These are phyloP conservation scores for Sarocladium strictum DNA, from an alignment of 2,329 filamentous ascomycete genomes.

Conservation along the genomic window DNA sequence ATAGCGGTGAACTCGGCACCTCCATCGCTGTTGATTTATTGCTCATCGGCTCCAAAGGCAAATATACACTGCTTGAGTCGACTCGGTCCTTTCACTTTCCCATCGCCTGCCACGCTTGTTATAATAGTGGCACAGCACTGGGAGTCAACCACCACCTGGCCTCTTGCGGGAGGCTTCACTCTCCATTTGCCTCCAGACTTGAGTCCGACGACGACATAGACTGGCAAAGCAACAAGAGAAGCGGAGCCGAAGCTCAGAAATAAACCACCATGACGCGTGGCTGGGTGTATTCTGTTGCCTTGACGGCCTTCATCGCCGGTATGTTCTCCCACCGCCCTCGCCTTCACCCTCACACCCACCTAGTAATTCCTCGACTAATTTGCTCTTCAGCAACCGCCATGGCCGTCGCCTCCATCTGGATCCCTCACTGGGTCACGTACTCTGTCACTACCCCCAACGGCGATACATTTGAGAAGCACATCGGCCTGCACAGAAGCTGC, in stretches of 20 bases:
- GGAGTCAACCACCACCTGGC: background rate
- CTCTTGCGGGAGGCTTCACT: no score
- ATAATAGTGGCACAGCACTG: background rate
- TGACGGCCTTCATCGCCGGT: conserved; percentile 38
- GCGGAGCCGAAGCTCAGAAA: background rate
- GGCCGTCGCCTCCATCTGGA: conserved; percentile 62
- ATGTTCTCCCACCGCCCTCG: conserved; percentile 19
- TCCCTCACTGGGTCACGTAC: conserved; percentile 68
- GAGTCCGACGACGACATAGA: no score
- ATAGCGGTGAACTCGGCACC: no score
- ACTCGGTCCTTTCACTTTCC: no score
- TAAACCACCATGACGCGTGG: conserved; percentile 35
- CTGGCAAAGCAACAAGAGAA: background rate
- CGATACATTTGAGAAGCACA: conserved; percentile 47
- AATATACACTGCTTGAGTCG: no score
- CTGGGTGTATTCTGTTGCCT: conserved; percentile 34
- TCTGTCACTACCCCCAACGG: conserved; percentile 43
- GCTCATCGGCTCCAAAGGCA: no score
- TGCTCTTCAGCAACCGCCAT: conserved; percentile 55
- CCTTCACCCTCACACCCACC: background rate
- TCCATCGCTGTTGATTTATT: no score
- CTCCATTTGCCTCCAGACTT: no score
- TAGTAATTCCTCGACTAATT: conserved; percentile 9
- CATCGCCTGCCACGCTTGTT: no score
- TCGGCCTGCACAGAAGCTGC: conserved; percentile 80